These are phyloP conservation scores for Pichia nakasei DNA, from an alignment of 805 yeast species.

Conservation along the genomic window DNA sequence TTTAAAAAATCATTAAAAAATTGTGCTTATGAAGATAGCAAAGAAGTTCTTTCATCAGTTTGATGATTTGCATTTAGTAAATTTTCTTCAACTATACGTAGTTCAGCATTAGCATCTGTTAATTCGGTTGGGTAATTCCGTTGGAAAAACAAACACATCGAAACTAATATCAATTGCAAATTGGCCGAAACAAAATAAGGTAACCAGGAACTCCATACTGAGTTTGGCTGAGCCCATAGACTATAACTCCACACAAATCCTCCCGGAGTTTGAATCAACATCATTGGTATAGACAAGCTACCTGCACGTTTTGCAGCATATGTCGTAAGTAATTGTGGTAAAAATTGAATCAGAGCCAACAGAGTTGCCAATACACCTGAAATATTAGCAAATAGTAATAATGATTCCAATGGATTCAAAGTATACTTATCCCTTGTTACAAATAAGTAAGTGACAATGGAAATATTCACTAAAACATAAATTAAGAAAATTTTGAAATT, in stretches of 20 bases:
- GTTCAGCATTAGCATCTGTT: slow-evolving; percentile 18
- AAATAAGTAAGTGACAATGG: slow-evolving; percentile 18
- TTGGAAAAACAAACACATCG: slow-evolving; percentile 51
- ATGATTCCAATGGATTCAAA: too few species aligned
- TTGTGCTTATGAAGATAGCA: neutral
- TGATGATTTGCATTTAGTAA: neutral
- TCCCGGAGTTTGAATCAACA: slow-evolving; percentile 85
- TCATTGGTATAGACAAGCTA: slow-evolving; percentile 68
- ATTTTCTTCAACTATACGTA: slow-evolving; percentile 11
- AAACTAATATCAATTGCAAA: slow-evolving; percentile 52
- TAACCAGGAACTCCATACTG: slow-evolving; percentile 82
- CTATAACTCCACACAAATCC: slow-evolving; percentile 76
- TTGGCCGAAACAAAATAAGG: slow-evolving; percentile 67
- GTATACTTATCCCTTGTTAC: slow-evolving; percentile 1
- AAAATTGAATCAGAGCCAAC: slow-evolving; percentile 60
- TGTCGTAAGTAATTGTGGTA: slow-evolving; percentile 75
- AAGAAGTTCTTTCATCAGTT: slow-evolving; percentile 5
- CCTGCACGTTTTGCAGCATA: slow-evolving; percentile 67
- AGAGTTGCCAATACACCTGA: slow-evolving; percentile 60
- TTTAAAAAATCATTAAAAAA: too few species aligned
- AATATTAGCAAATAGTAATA: slow-evolving; percentile 40
- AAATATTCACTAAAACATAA: slow-evolving; percentile 29
- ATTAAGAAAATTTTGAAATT: slow-evolving; percentile 34
- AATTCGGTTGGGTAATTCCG: slow-evolving; percentile 13
- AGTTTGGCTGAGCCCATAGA: slow-evolving; percentile 59